Conservation (phyloP, 1,139 yeast genomes). For the Blastobotrys apis region DNA sequence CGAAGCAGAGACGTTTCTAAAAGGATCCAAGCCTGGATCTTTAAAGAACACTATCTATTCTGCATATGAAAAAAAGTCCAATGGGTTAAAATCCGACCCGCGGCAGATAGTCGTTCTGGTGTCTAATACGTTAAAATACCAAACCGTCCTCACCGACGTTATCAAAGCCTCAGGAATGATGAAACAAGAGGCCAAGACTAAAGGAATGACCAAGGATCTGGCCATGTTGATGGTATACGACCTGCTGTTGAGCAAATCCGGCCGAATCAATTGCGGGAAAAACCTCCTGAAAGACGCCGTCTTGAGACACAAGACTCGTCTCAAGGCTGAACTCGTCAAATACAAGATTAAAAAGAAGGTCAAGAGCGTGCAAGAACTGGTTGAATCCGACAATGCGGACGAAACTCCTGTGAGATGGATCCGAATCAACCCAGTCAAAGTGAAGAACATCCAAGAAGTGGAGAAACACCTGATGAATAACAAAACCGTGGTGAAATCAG, state of each 20-base stretch:
- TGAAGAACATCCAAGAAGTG: constrained; percentile 28
- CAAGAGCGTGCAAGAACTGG: constrained; percentile 43
- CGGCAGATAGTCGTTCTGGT: constrained; percentile 84
- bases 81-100: constrained; percentile 55
- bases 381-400: constrained; percentile 38
- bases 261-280: constrained; percentile 85
- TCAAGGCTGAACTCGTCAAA: constrained; percentile 77
- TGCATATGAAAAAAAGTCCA: constrained; percentile 39
- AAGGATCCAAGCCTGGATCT: constrained; percentile 50
- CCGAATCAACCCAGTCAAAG: constrained; percentile 59
- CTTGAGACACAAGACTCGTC: constrained; percentile 68
- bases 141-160: constrained; percentile 55
- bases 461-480: constrained; percentile 46
- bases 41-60: constrained; percentile 66
- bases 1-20: constrained; percentile 39
- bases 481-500: constrained; percentile 45
- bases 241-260: constrained; percentile 65
- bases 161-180: constrained; percentile 62
- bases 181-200: constrained; percentile 43
- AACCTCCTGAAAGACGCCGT: constrained; percentile 82
- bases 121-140: constrained; percentile 67
- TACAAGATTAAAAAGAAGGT: constrained; percentile 67
- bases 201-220: constrained; percentile 43
- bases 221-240: constrained; percentile 75
- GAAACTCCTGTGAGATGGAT: constrained; percentile 85